phyloP scores from a whole-genome alignment of 2,329 filamentous ascomycete species.

The Claviceps sp. region DNA sequence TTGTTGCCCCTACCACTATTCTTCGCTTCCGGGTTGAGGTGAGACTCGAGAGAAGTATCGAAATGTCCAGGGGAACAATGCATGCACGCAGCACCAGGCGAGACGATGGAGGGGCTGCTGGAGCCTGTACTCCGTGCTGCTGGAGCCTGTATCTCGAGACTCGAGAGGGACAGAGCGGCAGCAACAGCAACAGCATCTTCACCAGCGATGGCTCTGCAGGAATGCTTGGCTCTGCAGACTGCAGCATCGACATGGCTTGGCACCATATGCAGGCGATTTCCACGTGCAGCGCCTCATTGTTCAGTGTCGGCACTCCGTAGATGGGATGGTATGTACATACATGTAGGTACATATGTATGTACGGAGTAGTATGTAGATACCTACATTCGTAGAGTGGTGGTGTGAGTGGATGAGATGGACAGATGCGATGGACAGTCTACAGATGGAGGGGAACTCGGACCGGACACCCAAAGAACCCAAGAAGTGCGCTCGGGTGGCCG shows the following conservation, averaged over 20 bases:
- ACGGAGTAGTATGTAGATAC: too few species aligned
- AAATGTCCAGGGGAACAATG: neutral
- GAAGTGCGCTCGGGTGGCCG: too few species aligned
- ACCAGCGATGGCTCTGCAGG: neutral
- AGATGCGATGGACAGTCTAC: neutral
- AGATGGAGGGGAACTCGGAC: too few species aligned
- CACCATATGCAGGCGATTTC: neutral
- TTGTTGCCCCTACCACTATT: neutral
- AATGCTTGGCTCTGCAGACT: neutral
- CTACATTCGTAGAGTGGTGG: neutral
- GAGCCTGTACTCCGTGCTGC: neutral
- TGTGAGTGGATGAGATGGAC: neutral
- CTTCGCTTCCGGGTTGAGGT: neutral
- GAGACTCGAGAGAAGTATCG: neutral
- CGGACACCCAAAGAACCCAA: too few species aligned
- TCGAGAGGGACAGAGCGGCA: neutral
- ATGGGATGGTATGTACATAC: neutral
- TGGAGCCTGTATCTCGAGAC: neutral
- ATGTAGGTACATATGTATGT: too few species aligned
- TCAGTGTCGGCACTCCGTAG: neutral
- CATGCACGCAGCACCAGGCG: neutral
- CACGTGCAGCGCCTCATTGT: neutral
- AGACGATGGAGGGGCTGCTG: neutral
- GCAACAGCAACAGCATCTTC: neutral
- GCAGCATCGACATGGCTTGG: neutral